Conservation (phyloP, 2,329 filamentous ascomycete genomes). For the Monilinia aucupariae region DNA sequence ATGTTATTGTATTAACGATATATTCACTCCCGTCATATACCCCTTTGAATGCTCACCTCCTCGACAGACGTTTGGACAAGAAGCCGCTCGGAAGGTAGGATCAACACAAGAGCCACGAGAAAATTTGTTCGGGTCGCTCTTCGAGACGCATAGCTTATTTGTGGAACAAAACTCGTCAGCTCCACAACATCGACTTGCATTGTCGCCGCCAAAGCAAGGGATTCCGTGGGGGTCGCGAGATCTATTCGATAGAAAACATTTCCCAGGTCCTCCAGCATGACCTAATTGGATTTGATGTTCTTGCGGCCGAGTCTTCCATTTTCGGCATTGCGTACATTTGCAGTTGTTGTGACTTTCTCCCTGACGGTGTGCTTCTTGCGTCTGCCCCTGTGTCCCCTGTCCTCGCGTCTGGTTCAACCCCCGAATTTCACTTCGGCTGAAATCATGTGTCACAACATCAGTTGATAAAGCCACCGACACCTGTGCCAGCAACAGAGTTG, state of each 20-base stretch:
- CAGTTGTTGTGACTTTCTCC: not conserved
- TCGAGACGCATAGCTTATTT: slow-evolving; percentile 22
- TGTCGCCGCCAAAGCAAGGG: slow-evolving; percentile 19
- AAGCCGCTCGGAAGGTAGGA: slow-evolving; percentile 14
- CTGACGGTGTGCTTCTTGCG: not conserved
- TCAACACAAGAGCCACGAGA: slow-evolving; percentile 21
- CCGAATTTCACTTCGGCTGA: not conserved
- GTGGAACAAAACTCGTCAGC: slow-evolving; percentile 21
- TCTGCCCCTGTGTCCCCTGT: not conserved
- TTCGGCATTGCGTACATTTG: not conserved
- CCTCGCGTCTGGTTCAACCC: not conserved
- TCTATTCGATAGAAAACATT: slow-evolving; percentile 20
- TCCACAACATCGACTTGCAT: slow-evolving; percentile 21
- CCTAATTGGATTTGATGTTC: not conserved
- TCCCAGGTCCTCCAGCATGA: not conserved
- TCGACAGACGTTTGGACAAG: slow-evolving; percentile 22
- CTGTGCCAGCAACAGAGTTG: slow-evolving; percentile 15
- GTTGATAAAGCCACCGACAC: not conserved
- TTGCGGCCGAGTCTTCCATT: not conserved
- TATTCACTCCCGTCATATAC: not conserved
- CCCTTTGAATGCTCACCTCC: slow-evolving; percentile 16
- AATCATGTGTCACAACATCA: not conserved
- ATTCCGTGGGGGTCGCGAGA: slow-evolving; percentile 16
- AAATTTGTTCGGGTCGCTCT: slow-evolving; percentile 14
- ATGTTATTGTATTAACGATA: not conserved